Conservation (phyloP, 306 rosid species). For the Elaeagnus macrophylla region DNA sequence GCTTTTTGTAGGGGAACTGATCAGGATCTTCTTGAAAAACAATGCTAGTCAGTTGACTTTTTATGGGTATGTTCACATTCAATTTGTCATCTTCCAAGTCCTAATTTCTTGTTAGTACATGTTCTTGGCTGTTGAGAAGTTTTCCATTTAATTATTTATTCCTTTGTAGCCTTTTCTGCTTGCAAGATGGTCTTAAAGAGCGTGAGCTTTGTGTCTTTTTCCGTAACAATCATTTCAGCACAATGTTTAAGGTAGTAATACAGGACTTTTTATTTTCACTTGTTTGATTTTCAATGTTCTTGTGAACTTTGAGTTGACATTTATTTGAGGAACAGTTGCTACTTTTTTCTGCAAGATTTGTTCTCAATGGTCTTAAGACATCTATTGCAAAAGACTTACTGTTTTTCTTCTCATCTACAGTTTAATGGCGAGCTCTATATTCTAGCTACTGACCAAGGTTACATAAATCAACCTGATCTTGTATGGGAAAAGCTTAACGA, state of each 20-base stretch:
- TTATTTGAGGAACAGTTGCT: background rate
- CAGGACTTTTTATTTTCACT: slow-evolving; percentile 11
- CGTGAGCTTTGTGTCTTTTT: slow-evolving; percentile 92
- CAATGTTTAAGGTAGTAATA: slow-evolving; percentile 90
- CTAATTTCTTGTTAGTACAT: slow-evolving; percentile 11
- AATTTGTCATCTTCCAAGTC: slow-evolving; percentile 7
- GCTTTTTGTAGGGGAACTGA: slow-evolving; percentile 61
- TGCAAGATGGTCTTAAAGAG: slow-evolving; percentile 93
- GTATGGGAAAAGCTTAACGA: slow-evolving; percentile 98
- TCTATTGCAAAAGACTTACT: slow-evolving; percentile 13
- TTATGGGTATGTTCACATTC: slow-evolving; percentile 48
- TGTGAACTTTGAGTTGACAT: slow-evolving; percentile 8
- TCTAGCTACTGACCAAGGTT: slow-evolving; percentile 98
- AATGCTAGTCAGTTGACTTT: slow-evolving; percentile 91
- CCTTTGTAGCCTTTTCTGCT: slow-evolving; percentile 78
- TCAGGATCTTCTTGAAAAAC: slow-evolving; percentile 73
- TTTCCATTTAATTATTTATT: slow-evolving; percentile 14
- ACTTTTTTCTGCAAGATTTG: slow-evolving; percentile 14
- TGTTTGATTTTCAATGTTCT: slow-evolving; percentile 12
- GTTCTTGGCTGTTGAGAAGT: slow-evolving; percentile 6
- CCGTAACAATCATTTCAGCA: slow-evolving; percentile 98
- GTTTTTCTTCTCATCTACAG: slow-evolving; percentile 32
- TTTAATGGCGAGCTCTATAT: slow-evolving; percentile 77
- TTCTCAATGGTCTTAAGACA: slow-evolving; percentile 8
- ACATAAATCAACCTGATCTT: slow-evolving; percentile 88